phyloP scores from a whole-genome alignment of 2,329 filamentous ascomycete species.

The Fusarium setosum region DNA sequence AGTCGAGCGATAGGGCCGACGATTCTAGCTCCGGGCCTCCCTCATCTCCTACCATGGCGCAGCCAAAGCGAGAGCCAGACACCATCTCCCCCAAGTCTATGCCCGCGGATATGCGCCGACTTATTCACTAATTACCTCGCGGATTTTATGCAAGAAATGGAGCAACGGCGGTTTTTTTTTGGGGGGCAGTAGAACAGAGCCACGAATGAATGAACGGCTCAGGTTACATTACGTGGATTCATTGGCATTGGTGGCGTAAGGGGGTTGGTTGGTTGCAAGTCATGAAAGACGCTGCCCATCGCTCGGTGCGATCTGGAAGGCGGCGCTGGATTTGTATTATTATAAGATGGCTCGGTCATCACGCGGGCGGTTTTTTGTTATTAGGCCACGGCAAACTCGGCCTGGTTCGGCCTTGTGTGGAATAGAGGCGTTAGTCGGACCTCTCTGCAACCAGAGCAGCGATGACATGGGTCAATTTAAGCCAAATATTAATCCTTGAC shows the following conservation, averaged over 20 bases:
- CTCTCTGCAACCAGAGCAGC: conserved; percentile 18
- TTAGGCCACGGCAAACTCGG: conserved; percentile 12
- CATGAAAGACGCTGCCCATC: conserved; percentile 12
- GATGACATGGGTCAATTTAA: conserved; percentile 6
- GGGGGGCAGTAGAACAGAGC: conserved; percentile 2
- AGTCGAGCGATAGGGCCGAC: conserved; percentile 20
- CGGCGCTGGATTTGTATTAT: conserved; percentile 23
- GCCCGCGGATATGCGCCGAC: conserved; percentile 53
- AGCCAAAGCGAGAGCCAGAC: conserved; percentile 36
- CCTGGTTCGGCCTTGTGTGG: conserved; percentile 13
- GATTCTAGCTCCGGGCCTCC: conserved; percentile 13
- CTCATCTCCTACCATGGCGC: conserved; percentile 34
- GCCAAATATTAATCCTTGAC: conserved; percentile 17
- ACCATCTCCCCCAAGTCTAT: conserved; percentile 58
- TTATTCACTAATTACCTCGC: conserved; percentile 47
- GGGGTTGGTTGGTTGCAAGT: conserved; percentile 27
- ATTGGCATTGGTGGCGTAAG: conserved; percentile 31
- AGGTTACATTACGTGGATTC: conserved; percentile 22
- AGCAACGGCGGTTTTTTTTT: neutral
- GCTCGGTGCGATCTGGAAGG: conserved; percentile 6
- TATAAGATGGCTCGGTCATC: conserved; percentile 5
- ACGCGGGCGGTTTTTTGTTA: conserved; percentile 9
- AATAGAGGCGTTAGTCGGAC: conserved; percentile 32
- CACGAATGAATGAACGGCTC: conserved; percentile 1
- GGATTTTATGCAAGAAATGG: neutral